Evolutionary conservation across 192 early-diverging fungal genomes (phyloP).

Genomic region (Coemansia sp.): DNA sequence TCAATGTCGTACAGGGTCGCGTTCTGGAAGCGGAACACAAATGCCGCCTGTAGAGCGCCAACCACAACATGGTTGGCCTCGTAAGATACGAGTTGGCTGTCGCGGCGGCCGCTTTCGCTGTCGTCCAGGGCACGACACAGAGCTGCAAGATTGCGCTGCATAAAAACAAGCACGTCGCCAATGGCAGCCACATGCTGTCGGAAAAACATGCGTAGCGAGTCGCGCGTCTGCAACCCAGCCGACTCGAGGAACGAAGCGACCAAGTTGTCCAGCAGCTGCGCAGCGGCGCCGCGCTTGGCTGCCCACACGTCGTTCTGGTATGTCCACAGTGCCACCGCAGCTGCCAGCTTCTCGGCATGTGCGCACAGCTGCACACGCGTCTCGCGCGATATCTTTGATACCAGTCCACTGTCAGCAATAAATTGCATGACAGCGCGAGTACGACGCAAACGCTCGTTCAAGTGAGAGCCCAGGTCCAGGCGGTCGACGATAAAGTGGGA

Average conservation of each 20-base stretch:
- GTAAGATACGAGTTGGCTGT: slow-evolving; percentile 31
- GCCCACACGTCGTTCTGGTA: slow-evolving; percentile 41
- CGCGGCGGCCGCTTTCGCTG: slow-evolving; percentile 21
- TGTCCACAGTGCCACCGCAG: slow-evolving; percentile 40
- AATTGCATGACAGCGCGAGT: slow-evolving; percentile 34
- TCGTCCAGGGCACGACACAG: slow-evolving; percentile 27
- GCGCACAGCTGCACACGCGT: slow-evolving; percentile 28
- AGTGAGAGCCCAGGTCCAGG: slow-evolving; percentile 38
- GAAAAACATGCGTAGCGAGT: slow-evolving; percentile 42
- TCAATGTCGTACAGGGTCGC: slow-evolving; percentile 26
- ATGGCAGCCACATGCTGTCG: slow-evolving; percentile 26
- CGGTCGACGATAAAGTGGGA: slow-evolving; percentile 40
- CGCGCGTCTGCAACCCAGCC: slow-evolving; percentile 24
- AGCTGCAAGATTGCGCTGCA: slow-evolving; percentile 29
- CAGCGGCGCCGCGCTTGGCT: slow-evolving; percentile 11
- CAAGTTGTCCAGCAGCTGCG: slow-evolving; percentile 36
- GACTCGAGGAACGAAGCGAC: slow-evolving; percentile 33
- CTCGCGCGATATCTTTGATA: slow-evolving; percentile 10
- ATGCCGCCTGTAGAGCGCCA: slow-evolving; percentile 26
- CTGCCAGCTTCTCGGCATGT: slow-evolving; percentile 44
- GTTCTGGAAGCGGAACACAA: slow-evolving; percentile 37
- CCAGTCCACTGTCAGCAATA: slow-evolving; percentile 23
- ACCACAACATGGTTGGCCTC: slow-evolving; percentile 36
- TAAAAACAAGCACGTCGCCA: slow-evolving; percentile 29
- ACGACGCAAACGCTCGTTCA: slow-evolving; percentile 37